phyloP scores from a whole-genome alignment of 2,329 filamentous ascomycete genomes.

The Trichoderma asperellum region DNA sequence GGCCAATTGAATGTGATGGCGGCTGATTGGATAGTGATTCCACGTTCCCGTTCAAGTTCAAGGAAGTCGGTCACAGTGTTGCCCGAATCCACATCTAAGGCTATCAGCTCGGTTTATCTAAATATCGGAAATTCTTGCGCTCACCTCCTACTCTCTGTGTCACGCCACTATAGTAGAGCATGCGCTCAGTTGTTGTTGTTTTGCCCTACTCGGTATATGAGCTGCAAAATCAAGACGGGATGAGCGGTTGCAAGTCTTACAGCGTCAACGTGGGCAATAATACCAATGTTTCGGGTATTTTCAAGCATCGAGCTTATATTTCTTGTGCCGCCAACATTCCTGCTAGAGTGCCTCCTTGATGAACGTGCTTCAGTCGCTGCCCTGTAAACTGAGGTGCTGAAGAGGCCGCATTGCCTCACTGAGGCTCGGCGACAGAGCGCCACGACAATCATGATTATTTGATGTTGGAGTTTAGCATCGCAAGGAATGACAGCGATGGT shows the following conservation, averaged over 20 bases:
- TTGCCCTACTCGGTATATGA: slow-evolving; percentile 64
- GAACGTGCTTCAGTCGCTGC: slow-evolving; percentile 4
- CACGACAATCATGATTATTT: slow-evolving; percentile 30
- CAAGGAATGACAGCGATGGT: neutral
- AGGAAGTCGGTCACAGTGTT: slow-evolving; percentile 98
- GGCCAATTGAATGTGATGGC: slow-evolving; percentile 97
- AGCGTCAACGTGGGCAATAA: slow-evolving; percentile 98
- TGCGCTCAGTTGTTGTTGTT: slow-evolving; percentile 97
- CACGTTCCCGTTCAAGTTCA: slow-evolving; percentile 85
- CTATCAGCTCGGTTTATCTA: slow-evolving; percentile 10
- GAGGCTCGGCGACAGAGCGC: slow-evolving; percentile 28
- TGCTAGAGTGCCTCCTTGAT: neutral
- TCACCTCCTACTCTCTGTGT: slow-evolving; percentile 79
- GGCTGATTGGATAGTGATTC: slow-evolving; percentile 97
- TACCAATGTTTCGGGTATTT: slow-evolving; percentile 90
- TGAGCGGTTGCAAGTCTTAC: slow-evolving; percentile 43
- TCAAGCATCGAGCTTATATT: slow-evolving; percentile 32
- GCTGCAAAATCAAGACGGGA: neutral
- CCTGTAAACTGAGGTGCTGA: neutral
- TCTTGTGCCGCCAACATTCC: neutral
- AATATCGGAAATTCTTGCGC: slow-evolving; percentile 32
- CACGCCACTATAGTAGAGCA: slow-evolving; percentile 95
- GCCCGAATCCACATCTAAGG: slow-evolving; percentile 84
- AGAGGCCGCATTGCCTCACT: slow-evolving; percentile 13
- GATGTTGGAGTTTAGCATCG: neutral